Percentiles rank a stretch among this genome's conserved stretches.
Conservation (phyloP, 139 green algal genomes). For the Chlorella sorokiniana region DNA sequence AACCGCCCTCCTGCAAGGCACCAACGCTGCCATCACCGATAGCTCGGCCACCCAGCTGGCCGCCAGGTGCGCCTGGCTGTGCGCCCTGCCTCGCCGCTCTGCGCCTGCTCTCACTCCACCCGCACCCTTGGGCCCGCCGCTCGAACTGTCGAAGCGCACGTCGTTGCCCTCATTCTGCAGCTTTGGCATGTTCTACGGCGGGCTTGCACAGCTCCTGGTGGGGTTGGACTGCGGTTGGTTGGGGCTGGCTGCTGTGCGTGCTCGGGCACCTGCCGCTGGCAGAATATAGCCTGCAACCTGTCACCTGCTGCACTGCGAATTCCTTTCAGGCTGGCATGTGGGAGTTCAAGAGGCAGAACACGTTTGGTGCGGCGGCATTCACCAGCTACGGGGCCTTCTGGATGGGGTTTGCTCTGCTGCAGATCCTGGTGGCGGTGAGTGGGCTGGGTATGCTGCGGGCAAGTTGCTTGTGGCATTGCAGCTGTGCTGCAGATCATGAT, state of each 20-base stretch:
- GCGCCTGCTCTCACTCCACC: not conserved
- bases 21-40: conserved; percentile 40
- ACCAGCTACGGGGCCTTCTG: conserved; percentile 55
- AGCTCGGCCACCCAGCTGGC: not conserved
- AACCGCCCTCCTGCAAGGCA: conserved; percentile 46
- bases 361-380: conserved; percentile 74
- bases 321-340: not conserved
- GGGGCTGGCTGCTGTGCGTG: too few relatives aligned
- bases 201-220: conserved; percentile 68
- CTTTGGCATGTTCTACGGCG: conserved; percentile 71
- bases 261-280: too few relatives aligned
- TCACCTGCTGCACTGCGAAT: not conserved
- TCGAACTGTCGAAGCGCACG: not conserved
- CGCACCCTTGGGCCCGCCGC: not conserved
- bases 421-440: conserved; percentile 22
- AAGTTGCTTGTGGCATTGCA: not conserved
- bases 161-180: not conserved
- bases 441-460: not conserved
- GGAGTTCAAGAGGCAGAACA: conserved; percentile 57
- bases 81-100: not conserved
- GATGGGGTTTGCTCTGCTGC: conserved; percentile 39
- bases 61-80: not conserved
- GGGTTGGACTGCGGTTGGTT: not conserved
- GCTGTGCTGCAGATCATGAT: too few relatives aligned
- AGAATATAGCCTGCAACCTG: too few relatives aligned